Evolutionary conservation across 2,329 filamentous ascomycete species (phyloP), one percentile per base, ranked within the genome.

Genomic region (Beauveria scarabaeidicola): DNA sequence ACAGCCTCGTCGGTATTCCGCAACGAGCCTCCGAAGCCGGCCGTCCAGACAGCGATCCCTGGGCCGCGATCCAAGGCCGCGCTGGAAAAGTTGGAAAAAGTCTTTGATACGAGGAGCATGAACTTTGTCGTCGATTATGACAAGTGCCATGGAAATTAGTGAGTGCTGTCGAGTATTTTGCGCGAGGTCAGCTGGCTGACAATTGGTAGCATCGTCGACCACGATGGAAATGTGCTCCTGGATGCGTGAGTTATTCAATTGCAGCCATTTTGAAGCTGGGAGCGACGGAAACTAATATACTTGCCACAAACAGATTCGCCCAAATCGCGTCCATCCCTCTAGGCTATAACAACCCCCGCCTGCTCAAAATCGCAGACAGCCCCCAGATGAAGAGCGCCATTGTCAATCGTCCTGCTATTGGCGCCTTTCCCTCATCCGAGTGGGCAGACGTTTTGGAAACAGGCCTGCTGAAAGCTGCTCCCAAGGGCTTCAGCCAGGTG

Each of bases 311-410:
- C 64, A 88, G 86, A 61, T 93, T 93, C 70, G 89, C 91, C 54
- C 91, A 96, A 75, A 96, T 96, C 69, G 91, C 91, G 63, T 96
- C 90, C 46, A 96, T 96, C 67, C 89, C 91, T 3, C 80, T 96
- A 47, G 91, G 91, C 62, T 96, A 96, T 82, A 96, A 93, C 81
- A 96, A 96, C 77, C 87, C 90, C 5, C 75, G 80, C 64, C 82
- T 96, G 63, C 78, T 83, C 65, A 79, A 85, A 67, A 85, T 86
- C 38, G 89, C 90, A 25, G 81, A 82, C 62, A 88, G 87, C 57
- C 85, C 87, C 19, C 88, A 91, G 68, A 95, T 96, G 90, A 77
- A 85, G 68, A 86, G 80, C 61, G 84, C 89, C 61, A 77, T 96
- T 67, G 89, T 96, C 79, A 96, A 96, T 80, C 84, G 91, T 56